A percentile compares a stretch with the other conserved stretches of the same genome.
phyloP scores from a whole-genome alignment of 257 asterid genomes.

The Solanum pinnatisectum region DNA sequence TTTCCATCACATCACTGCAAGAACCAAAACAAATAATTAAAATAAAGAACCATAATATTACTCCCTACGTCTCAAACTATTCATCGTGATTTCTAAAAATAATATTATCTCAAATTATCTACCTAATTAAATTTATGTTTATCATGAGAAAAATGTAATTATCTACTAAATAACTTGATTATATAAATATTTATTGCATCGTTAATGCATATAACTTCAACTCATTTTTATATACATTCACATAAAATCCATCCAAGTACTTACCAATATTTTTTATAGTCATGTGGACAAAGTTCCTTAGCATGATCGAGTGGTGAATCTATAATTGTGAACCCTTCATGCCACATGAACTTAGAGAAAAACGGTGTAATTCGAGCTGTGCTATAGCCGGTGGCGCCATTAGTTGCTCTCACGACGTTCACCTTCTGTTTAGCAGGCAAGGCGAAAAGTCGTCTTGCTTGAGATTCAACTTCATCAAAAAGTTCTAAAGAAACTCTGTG shows the following conservation, averaged over 20 bases:
- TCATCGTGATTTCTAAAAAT: too few relatives aligned
- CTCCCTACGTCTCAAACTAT: too few relatives aligned
- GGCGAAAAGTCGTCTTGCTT: conserved; percentile 31
- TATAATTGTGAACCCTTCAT: conserved; percentile 91
- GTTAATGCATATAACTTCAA: too few relatives aligned
- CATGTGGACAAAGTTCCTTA: conserved; percentile 56
- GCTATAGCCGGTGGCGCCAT: conserved; percentile 70
- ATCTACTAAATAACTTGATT: too few relatives aligned
- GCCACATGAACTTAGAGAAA: conserved; percentile 66
- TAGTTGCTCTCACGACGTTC: neutral
- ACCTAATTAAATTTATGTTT: too few relatives aligned
- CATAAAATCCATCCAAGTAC: conserved; percentile 12
- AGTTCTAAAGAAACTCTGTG: conserved; percentile 35
- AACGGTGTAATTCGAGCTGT: conserved; percentile 57
- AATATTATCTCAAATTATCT: too few relatives aligned
- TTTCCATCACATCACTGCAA: conserved; percentile 54
- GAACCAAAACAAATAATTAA: neutral
- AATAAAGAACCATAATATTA: too few relatives aligned
- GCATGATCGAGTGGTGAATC: conserved; percentile 61
- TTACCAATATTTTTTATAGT: conserved; percentile 46
- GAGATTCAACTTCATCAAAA: conserved; percentile 39
- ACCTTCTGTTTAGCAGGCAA: conserved; percentile 39
- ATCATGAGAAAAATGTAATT: too few relatives aligned
- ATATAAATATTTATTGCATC: too few relatives aligned
- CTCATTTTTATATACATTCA: neutral